phyloP scores from a whole-genome alignment of 1,139 yeast genomes.

The Debaryomycetaceae sp. region DNA sequence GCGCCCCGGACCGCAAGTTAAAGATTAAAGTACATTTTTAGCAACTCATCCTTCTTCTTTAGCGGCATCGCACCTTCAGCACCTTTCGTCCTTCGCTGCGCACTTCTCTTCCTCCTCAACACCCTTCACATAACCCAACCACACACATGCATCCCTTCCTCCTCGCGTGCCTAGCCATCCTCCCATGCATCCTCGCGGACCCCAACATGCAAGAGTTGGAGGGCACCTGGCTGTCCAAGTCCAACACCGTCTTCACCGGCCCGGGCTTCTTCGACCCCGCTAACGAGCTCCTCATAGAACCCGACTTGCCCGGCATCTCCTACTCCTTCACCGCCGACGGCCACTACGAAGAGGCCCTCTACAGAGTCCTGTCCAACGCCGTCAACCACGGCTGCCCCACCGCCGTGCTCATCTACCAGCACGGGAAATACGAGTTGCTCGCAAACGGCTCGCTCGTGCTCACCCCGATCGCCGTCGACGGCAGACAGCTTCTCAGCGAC shows the following conservation, averaged over 20 bases:
- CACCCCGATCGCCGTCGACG: conserved; percentile 76
- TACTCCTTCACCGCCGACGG: conserved; percentile 92
- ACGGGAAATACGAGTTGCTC: conserved; percentile 62
- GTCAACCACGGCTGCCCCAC: conserved; percentile 69
- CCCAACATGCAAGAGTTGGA: conserved; percentile 30
- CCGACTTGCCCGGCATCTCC: conserved; percentile 88
- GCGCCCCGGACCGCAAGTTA: background rate
- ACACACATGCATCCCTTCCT: conserved; percentile 1
- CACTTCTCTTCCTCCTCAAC: conserved; percentile 3
- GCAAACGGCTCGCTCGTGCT: conserved; percentile 59
- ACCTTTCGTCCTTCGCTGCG: background rate
- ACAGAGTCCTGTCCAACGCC: conserved; percentile 66
- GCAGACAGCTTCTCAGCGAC: conserved; percentile 79
- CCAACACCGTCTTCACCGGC: conserved; percentile 91
- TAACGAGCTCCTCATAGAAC: conserved; percentile 87
- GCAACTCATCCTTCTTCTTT: background rate
- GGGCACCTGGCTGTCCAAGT: conserved; percentile 96
- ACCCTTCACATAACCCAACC: conserved; percentile 1
- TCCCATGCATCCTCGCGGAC: conserved; percentile 6
- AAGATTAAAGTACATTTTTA: background rate
- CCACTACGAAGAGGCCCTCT: conserved; percentile 78
- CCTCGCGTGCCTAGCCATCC: conserved; percentile 2
- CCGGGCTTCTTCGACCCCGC: conserved; percentile 95
- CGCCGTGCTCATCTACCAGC: conserved; percentile 79
- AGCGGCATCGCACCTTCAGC: background rate